These are phyloP conservation scores for Penicillium ucsense DNA, from an alignment of 495 filamentous ascomycete genomes.

Conservation along the genomic window DNA sequence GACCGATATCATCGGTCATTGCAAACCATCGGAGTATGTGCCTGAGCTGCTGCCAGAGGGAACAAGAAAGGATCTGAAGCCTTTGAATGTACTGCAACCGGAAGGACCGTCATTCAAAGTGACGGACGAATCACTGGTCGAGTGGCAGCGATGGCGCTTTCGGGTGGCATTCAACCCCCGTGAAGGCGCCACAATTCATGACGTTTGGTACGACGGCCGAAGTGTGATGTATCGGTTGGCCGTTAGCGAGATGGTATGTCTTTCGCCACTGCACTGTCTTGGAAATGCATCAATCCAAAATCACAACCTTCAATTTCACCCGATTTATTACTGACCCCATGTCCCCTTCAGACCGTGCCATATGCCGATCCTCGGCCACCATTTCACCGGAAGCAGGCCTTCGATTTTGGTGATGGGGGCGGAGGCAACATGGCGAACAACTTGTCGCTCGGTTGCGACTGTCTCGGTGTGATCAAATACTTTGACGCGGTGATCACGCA, in stretches of 20 bases:
- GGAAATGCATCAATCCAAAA: too few species aligned
- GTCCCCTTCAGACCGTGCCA: constrained; percentile 44
- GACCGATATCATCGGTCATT: constrained; percentile 42
- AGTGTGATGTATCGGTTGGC: constrained; percentile 62
- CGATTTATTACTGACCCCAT: too few species aligned
- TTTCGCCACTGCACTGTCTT: neutral
- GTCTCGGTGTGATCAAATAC: constrained; percentile 60
- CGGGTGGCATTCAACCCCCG: constrained; percentile 57
- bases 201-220: constrained; percentile 64
- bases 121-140: constrained; percentile 40
- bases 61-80: constrained; percentile 64
- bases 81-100: constrained; percentile 68
- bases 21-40: constrained; percentile 53
- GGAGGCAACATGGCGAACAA: constrained; percentile 63
- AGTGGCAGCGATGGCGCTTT: constrained; percentile 66
- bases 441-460: constrained; percentile 60
- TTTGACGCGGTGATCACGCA: constrained; percentile 50
- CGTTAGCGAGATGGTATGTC: constrained; percentile 58
- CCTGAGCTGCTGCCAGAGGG: constrained; percentile 49
- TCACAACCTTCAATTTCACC: too few species aligned
- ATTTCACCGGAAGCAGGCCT: constrained; percentile 62
- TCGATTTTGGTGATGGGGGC: constrained; percentile 64
- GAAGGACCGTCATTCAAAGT: constrained; percentile 66
- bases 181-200: constrained; percentile 61
- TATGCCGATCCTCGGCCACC: constrained; percentile 55